Percentiles rank a stretch among this genome's conserved stretches.
These are phyloP conservation scores for Yamadazyma sp. DNA, from an alignment of 1,139 yeast genomes.

Conservation along the genomic window DNA sequence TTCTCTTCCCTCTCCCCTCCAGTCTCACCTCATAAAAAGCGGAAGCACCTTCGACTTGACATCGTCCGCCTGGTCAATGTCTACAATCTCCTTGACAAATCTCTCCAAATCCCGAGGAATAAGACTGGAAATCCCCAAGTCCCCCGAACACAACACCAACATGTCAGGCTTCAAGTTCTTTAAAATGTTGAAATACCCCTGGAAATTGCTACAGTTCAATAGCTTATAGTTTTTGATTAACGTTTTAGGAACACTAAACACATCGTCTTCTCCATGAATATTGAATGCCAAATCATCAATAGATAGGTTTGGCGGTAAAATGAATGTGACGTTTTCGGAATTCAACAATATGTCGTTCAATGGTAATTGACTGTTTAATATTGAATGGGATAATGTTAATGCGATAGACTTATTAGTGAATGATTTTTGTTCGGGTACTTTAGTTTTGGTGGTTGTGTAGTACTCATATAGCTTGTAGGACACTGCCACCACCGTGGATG, in stretches of 20 bases:
- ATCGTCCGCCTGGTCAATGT: conserved; percentile 19
- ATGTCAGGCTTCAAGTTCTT: conserved; percentile 46
- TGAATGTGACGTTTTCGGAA: conserved; percentile 45
- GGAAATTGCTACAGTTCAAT: conserved; percentile 41
- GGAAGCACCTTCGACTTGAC: conserved; percentile 13
- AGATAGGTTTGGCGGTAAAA: conserved; percentile 46
- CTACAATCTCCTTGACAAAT: conserved; percentile 40
- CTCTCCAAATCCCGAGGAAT: conserved; percentile 40
- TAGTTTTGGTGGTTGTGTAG: conserved; percentile 7
- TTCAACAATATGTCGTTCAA: conserved; percentile 39
- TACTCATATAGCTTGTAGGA: conserved; percentile 35
- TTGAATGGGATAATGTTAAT: conserved; percentile 44
- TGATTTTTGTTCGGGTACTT: conserved; percentile 14
- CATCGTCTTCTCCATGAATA: conserved; percentile 9
- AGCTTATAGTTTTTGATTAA: conserved; percentile 38
- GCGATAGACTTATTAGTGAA: conserved; percentile 40
- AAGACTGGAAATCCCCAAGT: conserved; percentile 35
- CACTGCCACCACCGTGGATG: conserved; percentile 37
- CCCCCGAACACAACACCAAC: conserved; percentile 44
- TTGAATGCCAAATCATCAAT: conserved; percentile 36
- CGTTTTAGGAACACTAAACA: conserved; percentile 17
- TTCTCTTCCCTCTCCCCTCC: not conserved
- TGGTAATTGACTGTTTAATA: conserved; percentile 40
- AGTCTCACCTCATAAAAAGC: conserved; percentile 12
- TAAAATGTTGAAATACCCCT: conserved; percentile 42